Evolutionary conservation across 768 basidiomycete genomes (phyloP), one percentile per base, ranked within the genome.

Genomic region (Crucibulum laeve): DNA sequence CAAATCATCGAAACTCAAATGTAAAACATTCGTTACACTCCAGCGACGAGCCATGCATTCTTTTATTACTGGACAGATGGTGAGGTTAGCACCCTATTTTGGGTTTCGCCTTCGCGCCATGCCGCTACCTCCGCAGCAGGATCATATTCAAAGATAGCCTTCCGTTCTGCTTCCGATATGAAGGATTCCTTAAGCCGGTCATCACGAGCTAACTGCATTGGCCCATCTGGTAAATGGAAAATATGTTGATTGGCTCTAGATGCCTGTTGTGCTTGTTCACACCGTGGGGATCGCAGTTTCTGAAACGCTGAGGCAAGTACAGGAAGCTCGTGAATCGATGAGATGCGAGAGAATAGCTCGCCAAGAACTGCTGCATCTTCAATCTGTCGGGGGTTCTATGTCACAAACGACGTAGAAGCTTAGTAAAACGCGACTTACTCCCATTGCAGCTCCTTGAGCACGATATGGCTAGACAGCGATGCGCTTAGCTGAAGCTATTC

Each of bases 201-300:
- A n/a, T 84, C 82, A 8, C 82, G 68, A 35, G 59, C 61, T 33
- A 64, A 61, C 45, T 84, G 82, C 30, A 67, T 73, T 1, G 74
- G 75, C 0, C 83, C 80, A 43, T 84, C 83, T 0, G 65, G 64
- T 0, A 80, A 55, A 55, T 84, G 81, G 58, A 81, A 82, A 37
- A 73, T 70, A 28, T 63, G 49, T 48, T 78, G 76, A 50, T 79
- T 78, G 23, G 72, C 54, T 2, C 74, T 68, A 2, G 79, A 72
- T 3, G 70, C 68, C 0, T 56, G 54, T 49, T 84, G 82, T 0
- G 71, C 76, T 2, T 55, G 64, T 0, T 73, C 66, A 0, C 78
- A 67, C 8, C 83, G 76, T 2, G 62, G 51, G 33, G 73, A 66
- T 2, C 82, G 75, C 15, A 84, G 65, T 1, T 57, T 53, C 47